A percentile compares a stretch with the other conserved stretches of the same genome.
phyloP scores from a whole-genome alignment of 495 filamentous ascomycete genomes.

The Penicillium daleae region DNA sequence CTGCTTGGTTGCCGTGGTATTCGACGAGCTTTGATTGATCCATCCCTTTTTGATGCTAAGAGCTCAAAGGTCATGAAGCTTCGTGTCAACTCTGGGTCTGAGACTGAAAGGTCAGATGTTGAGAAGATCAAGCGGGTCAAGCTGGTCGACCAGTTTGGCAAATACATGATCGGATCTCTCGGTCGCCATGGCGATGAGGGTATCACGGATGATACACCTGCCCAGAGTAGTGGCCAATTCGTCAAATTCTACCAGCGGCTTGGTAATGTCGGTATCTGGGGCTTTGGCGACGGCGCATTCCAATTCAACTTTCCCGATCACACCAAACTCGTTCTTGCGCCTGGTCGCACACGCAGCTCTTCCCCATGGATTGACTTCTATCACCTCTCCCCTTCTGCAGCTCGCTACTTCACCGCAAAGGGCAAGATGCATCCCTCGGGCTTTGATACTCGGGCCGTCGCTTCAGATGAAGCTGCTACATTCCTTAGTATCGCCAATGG shows the following conservation, averaged over 20 bases:
- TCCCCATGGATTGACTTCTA: constrained; percentile 78
- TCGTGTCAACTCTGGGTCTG: constrained; percentile 54
- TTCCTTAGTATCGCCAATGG: constrained; percentile 64
- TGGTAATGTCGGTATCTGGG: constrained; percentile 87
- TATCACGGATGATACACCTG: constrained; percentile 35
- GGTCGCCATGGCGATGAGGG: constrained; percentile 52
- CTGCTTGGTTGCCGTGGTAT: constrained; percentile 56
- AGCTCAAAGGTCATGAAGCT: constrained; percentile 44
- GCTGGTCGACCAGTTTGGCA: constrained; percentile 89
- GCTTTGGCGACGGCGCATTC: constrained; percentile 83
- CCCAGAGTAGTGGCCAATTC: constrained; percentile 57
- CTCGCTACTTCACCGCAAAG: constrained; percentile 60
- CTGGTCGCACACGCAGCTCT: constrained; percentile 60
- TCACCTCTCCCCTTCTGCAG: constrained; percentile 73
- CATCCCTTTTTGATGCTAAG: constrained; percentile 58
- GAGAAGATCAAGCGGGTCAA: constrained; percentile 74
- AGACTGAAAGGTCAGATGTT: constrained; percentile 60
- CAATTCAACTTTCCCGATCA: constrained; percentile 99
- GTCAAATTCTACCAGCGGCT: constrained; percentile 89
- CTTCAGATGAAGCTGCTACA: constrained; percentile 62
- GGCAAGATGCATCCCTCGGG: constrained; percentile 61
- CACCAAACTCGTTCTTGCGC: constrained; percentile 84
- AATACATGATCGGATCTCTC: constrained; percentile 81
- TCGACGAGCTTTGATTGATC: constrained; percentile 60
- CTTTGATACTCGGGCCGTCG: constrained; percentile 54